phyloP scores from a whole-genome alignment of 2,329 filamentous ascomycete species.

The Fusarium multiceps region DNA sequence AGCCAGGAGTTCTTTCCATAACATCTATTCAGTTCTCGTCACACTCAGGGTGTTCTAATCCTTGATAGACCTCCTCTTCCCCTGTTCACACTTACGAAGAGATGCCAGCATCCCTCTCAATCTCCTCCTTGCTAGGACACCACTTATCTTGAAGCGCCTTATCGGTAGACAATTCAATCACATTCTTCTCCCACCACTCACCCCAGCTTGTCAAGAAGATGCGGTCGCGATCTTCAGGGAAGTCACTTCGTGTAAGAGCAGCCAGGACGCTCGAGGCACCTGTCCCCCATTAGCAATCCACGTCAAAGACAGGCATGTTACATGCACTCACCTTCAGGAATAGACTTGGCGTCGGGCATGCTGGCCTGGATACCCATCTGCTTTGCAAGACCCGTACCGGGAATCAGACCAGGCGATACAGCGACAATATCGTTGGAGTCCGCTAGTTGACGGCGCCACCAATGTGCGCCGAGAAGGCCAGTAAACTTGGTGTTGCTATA shows the following conservation, averaged over 20 bases:
- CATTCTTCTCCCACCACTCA: slow-evolving; percentile 64
- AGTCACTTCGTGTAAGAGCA: slow-evolving; percentile 58
- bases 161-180: slow-evolving; percentile 56
- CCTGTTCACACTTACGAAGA: neutral
- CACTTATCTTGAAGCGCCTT: slow-evolving; percentile 63
- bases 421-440: slow-evolving; percentile 60
- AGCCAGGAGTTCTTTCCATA: neutral
- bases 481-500: slow-evolving; percentile 63
- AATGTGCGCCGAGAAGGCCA: slow-evolving; percentile 63
- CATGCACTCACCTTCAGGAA: slow-evolving; percentile 57
- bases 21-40: neutral
- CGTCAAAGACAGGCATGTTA: neutral
- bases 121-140: slow-evolving; percentile 59
- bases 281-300: slow-evolving; percentile 40
- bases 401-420: slow-evolving; percentile 65
- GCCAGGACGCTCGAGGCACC: slow-evolving; percentile 59
- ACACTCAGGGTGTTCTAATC: neutral
- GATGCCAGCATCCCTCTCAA: slow-evolving; percentile 58
- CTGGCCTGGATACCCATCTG: slow-evolving; percentile 48
- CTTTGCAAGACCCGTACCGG: slow-evolving; percentile 57
- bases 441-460: slow-evolving; percentile 65
- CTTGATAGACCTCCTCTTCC: neutral
- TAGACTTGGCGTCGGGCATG: slow-evolving; percentile 60
- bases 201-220: slow-evolving; percentile 68
- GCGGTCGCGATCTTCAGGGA: slow-evolving; percentile 62